Conservation (phyloP, 306 rosid species). For the Boehmeria nivea region DNA sequence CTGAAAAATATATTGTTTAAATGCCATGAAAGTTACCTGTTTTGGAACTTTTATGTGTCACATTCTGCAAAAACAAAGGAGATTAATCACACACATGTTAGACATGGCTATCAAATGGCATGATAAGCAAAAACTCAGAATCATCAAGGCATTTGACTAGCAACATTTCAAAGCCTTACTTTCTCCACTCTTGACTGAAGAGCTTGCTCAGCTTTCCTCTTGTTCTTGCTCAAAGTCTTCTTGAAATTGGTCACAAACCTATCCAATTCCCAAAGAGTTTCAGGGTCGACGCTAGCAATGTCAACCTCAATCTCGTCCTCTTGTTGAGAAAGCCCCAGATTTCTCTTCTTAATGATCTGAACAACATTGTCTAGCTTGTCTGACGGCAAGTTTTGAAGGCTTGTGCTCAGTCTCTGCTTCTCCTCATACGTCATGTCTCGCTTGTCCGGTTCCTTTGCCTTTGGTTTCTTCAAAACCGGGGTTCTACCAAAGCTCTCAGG, state of each 20-base stretch:
- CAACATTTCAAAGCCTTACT: constrained; percentile 20
- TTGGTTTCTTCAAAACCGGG: constrained; percentile 71
- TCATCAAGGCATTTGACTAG: background rate
- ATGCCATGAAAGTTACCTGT: constrained; percentile 53
- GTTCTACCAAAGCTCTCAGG: constrained; percentile 34
- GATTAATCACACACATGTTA: constrained; percentile 18
- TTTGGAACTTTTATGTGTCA: constrained; percentile 27
- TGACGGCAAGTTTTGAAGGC: constrained; percentile 70
- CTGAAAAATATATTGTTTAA: no score
- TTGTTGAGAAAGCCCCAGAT: constrained; percentile 57
- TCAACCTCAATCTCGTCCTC: constrained; percentile 96
- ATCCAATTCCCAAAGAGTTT: constrained; percentile 95
- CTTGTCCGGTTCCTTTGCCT: constrained; percentile 63
- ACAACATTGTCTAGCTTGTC: constrained; percentile 72
- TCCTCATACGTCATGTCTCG: constrained; percentile 83
- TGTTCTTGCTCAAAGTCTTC: constrained; percentile 71
- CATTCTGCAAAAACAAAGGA: constrained; percentile 32
- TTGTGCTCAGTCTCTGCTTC: constrained; percentile 75
- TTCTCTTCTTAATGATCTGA: constrained; percentile 73
- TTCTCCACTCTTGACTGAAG: constrained; percentile 39
- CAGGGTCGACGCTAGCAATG: constrained; percentile 73
- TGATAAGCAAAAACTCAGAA: background rate
- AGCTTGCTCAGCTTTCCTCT: constrained; percentile 61
- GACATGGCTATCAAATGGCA: background rate
- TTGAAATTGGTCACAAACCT: constrained; percentile 71